Evolutionary conservation across 2,329 filamentous ascomycete genomes (phyloP).

Genomic region (Aspergillus sp.): DNA sequence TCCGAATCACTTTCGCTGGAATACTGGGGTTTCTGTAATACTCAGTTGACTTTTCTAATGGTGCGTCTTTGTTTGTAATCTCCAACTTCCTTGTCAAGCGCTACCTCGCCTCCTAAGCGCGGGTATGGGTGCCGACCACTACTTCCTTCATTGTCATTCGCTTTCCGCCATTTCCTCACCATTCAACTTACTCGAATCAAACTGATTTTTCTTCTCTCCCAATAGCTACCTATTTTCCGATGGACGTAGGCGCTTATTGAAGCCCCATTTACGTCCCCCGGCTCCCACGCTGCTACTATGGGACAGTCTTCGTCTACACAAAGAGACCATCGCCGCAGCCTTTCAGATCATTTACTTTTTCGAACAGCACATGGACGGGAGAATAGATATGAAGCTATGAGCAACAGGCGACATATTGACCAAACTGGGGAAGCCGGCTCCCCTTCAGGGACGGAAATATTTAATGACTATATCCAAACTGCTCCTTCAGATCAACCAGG

Average conservation of each 20-base stretch:
- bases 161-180: not conserved
- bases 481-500: constrained; percentile 6
- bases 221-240: constrained; percentile 21
- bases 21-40: not conserved
- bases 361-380: constrained; percentile 14
- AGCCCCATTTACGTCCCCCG: constrained; percentile 13
- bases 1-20: not conserved
- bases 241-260: constrained; percentile 25
- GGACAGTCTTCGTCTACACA: constrained; percentile 39
- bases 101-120: not conserved
- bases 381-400: constrained; percentile 32
- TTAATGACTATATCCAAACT: constrained; percentile 10
- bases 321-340: constrained; percentile 26
- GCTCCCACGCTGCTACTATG: constrained; percentile 29
- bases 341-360: constrained; percentile 15
- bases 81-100: not conserved
- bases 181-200: not conserved
- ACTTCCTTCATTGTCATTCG: not conserved
- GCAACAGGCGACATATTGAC: constrained; percentile 21
- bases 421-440: constrained; percentile 17
- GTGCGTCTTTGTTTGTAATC: not conserved
- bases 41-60: not conserved
- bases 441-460: constrained; percentile 12
- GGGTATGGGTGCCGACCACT: no score
- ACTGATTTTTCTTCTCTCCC: not conserved